Conservation (phyloP, 1,284 basidiomycete genomes). For the Takashimella tepidaria region DNA sequence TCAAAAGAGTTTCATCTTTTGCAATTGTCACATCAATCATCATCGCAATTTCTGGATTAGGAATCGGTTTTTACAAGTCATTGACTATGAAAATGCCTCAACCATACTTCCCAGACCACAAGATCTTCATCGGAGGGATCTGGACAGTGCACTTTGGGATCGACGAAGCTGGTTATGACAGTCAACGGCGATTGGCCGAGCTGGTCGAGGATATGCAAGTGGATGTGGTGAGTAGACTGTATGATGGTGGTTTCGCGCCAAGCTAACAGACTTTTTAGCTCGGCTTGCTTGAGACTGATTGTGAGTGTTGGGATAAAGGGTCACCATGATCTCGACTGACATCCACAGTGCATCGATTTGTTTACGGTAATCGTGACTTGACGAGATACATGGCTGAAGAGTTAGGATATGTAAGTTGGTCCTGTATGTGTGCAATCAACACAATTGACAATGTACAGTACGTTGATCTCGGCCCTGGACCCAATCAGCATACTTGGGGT, state of each 20-base stretch:
- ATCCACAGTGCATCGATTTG: constrained; percentile 59
- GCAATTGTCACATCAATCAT: not conserved
- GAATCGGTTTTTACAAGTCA: constrained; percentile 12
- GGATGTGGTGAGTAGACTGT: constrained; percentile 56
- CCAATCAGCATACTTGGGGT: constrained; percentile 89
- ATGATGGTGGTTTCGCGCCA: not conserved
- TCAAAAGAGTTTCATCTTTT: constrained; percentile 28
- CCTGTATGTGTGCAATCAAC: not conserved
- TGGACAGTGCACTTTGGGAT: constrained; percentile 91
- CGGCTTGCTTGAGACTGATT: constrained; percentile 79
- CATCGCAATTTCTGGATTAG: constrained; percentile 19
- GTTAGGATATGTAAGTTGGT: constrained; percentile 65
- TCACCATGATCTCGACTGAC: constrained; percentile 2
- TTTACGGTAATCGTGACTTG: constrained; percentile 86
- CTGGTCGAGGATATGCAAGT: constrained; percentile 74
- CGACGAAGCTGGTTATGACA: constrained; percentile 74
- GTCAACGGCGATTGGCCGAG: constrained; percentile 70
- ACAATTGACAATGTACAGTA: constrained; percentile 35
- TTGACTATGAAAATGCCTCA: constrained; percentile 19
- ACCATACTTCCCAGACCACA: constrained; percentile 61
- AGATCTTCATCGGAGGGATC: constrained; percentile 78
- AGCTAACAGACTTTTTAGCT: constrained; percentile 11
- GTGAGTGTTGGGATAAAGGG: constrained; percentile 47
- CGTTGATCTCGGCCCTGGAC: constrained; percentile 70
- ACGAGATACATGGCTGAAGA: constrained; percentile 72